Base-by-base conservation (phyloP, 805 yeast genomes). In the Groenewaldozyma salmanticensis region DNA sequence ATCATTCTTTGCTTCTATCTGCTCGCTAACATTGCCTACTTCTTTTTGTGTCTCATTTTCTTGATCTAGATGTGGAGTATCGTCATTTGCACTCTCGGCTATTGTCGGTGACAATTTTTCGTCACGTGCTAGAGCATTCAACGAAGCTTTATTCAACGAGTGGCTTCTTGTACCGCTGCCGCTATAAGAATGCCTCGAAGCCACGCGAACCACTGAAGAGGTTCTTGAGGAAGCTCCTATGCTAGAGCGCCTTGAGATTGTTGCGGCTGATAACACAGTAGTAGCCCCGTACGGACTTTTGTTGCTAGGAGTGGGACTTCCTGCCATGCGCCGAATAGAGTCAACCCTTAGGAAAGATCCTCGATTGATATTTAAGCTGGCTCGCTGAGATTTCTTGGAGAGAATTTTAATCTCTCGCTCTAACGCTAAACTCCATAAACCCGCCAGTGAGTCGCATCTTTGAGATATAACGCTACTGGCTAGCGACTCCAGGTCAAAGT, bases 361-460 rank as follows among this genome's bases (percentile, higher is more conserved):
- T 33, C 39, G 46, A 11, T 48, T 27, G n/a, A 45, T 13, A 19
- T 33, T 47, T 20, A 46, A 19, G 17, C 50, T 42, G n/a, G 41
- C 31, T 21, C 46, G 24, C 22, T 42, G 43, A 18, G 21, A 31
- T 19, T 46, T 33, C 22, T 34, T 43, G 4, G 49, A 31, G 15
- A 48, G 48, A 11, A 33, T 24, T n/a, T 45, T 52, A 19, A 40
- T 24, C 48, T 74, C 78, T 37, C 65, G 62, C 18, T 81, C 85
- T 21, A 80, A 59, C 15, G 77, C 59, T 16, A 85, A 63, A 35
- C 78, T 78, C 80, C 88, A 86, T 43, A 79, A 68, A 0, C 90
- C 95, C 11, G 82, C 75, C 13, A 82, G 62, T 0, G 85, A 66
- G 58, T 83, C 92, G 60, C 84, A 74, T 42, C 79, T 75, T 36